A percentile compares a stretch with the other conserved stretches of the same genome.
These are phyloP conservation scores for Pseudogymnoascus sp. DNA, from an alignment of 2,329 filamentous ascomycete genomes.

Conservation along the genomic window DNA sequence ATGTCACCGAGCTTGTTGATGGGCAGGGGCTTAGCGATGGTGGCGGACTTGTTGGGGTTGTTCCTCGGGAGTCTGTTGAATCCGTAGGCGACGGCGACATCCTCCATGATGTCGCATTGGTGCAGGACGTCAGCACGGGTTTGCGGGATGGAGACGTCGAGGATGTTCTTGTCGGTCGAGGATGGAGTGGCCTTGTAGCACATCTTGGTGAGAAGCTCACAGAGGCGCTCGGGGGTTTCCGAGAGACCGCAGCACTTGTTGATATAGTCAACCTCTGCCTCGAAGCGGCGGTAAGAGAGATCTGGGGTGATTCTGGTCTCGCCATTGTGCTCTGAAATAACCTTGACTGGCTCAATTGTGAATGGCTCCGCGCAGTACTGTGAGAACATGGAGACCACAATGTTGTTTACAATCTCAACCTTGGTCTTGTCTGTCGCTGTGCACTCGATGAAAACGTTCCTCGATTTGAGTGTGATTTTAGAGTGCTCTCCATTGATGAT, in stretches of 20 bases:
- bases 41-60: slow-evolving; percentile 77
- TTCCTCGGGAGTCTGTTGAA: slow-evolving; percentile 91
- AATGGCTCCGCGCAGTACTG: slow-evolving; percentile 80
- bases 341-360: slow-evolving; percentile 87
- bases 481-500: slow-evolving; percentile 98
- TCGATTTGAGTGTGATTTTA: slow-evolving; percentile 87
- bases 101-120: slow-evolving; percentile 98
- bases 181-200: slow-evolving; percentile 75
- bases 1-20: slow-evolving; percentile 96
- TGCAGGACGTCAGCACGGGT: slow-evolving; percentile 93
- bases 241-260: slow-evolving; percentile 83
- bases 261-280: slow-evolving; percentile 86
- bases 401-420: slow-evolving; percentile 89
- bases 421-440: slow-evolving; percentile 95
- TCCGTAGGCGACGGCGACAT: slow-evolving; percentile 90
- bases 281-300: slow-evolving; percentile 64
- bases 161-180: slow-evolving; percentile 55
- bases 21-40: slow-evolving; percentile 74
- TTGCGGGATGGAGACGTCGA: slow-evolving; percentile 76
- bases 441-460: slow-evolving; percentile 93
- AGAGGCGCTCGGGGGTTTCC: slow-evolving; percentile 66
- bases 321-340: slow-evolving; percentile 84
- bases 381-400: slow-evolving; percentile 96
- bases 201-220: slow-evolving; percentile 80
- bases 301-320: slow-evolving; percentile 75